Conservation (phyloP, 148 eudicot species). For the Gaultheria prostrata region DNA sequence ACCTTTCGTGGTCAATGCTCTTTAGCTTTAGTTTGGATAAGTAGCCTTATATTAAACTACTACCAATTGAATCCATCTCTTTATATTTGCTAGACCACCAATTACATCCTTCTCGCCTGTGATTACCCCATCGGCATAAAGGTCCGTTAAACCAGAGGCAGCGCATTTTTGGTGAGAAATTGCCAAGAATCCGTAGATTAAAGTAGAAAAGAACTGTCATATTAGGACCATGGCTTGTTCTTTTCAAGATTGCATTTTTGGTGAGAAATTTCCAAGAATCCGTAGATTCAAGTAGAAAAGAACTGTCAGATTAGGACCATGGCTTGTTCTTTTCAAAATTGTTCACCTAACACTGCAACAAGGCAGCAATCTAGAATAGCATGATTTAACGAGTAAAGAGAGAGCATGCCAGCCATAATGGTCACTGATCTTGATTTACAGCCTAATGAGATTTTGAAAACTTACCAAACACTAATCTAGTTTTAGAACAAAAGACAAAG, state of each 20-base stretch:
- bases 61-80: too few species aligned
- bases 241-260: too few species aligned
- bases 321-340: too few species aligned
- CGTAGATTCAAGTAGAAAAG: neutral
- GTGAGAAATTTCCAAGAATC: conserved; percentile 3
- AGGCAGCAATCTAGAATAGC: neutral
- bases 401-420: neutral
- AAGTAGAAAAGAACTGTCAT: conserved; percentile 10
- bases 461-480: too few species aligned
- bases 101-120: neutral
- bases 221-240: conserved; percentile 11
- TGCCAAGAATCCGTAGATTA: neutral
- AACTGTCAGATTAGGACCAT: neutral
- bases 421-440: too few species aligned
- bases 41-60: too few species aligned
- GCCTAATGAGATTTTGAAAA: neutral
- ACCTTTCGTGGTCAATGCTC: too few species aligned
- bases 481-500: too few species aligned
- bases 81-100: neutral
- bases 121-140: conserved; percentile 11
- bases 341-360: too few species aligned
- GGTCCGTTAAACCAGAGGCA: conserved; percentile 16
- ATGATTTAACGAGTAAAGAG: conserved; percentile 12
- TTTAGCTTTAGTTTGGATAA: too few species aligned
- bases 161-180: conserved; percentile 4